A percentile compares a stretch with the other conserved stretches of the same genome.
phyloP scores from a whole-genome alignment of 148 eudicot species.

The Silene conica region DNA sequence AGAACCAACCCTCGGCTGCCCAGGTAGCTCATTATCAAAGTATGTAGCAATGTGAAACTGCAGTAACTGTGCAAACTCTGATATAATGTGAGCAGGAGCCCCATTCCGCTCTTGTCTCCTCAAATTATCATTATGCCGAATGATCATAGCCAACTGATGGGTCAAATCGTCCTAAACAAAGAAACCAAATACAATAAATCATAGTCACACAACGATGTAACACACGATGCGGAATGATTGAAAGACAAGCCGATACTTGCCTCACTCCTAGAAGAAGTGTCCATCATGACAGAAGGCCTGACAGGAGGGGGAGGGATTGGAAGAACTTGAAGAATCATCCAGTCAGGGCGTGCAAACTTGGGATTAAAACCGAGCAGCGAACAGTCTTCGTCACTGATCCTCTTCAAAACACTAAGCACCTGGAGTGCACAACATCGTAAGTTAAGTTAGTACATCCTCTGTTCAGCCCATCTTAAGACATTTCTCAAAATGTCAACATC shows the following conservation, averaged over 20 bases:
- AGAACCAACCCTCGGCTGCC: conserved; percentile 82
- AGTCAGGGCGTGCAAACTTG: conserved; percentile 70
- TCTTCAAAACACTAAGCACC: conserved; percentile 66
- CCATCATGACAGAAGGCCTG: conserved; percentile 83
- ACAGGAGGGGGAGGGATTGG: conserved; percentile 79
- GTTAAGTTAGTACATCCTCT: neutral
- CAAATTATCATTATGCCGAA: conserved; percentile 84
- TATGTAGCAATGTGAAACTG: conserved; percentile 98
- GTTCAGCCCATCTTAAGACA: neutral
- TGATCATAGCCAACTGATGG: conserved; percentile 97
- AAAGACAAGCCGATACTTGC: conserved; percentile 21
- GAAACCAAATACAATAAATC: neutral
- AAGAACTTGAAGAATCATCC: conserved; percentile 87
- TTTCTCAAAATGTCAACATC: neutral
- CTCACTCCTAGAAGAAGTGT: conserved; percentile 75
- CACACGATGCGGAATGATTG: neutral
- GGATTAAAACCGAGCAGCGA: conserved; percentile 58
- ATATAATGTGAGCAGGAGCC: conserved; percentile 95
- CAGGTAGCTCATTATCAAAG: conserved; percentile 98
- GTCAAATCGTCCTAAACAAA: conserved; percentile 86
- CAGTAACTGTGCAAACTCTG: conserved; percentile 88
- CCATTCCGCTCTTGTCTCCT: conserved; percentile 96
- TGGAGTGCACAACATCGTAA: conserved; percentile 16
- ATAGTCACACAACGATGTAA: neutral
- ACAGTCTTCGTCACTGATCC: conserved; percentile 74